phyloP scores from a whole-genome alignment of 2,329 filamentous ascomycete species.

The Pyrenophora graminea region DNA sequence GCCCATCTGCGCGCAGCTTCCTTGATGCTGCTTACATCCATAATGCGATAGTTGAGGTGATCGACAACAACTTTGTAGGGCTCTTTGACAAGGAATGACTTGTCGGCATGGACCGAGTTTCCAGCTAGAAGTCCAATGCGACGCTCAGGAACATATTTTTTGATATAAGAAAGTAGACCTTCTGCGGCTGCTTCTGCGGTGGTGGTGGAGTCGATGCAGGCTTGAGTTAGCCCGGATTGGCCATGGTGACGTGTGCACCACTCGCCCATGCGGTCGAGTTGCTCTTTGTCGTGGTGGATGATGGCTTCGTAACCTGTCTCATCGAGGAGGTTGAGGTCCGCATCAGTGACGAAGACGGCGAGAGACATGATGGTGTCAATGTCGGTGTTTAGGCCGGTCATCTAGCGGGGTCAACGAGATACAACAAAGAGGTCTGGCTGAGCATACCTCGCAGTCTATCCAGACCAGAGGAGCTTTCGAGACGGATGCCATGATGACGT shows the following conservation, averaged over 20 bases:
- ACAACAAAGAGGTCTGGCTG: background rate
- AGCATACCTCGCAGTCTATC: slow-evolving; percentile 74
- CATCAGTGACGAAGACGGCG: slow-evolving; percentile 87
- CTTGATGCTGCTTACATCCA: slow-evolving; percentile 92
- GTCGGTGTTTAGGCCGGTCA: slow-evolving; percentile 83
- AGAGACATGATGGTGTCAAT: slow-evolving; percentile 88
- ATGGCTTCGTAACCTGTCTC: slow-evolving; percentile 76
- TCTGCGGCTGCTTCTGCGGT: slow-evolving; percentile 73
- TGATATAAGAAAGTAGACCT: slow-evolving; percentile 77
- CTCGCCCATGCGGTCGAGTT: slow-evolving; percentile 78
- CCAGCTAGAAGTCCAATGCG: slow-evolving; percentile 78
- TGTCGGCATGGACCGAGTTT: slow-evolving; percentile 91
- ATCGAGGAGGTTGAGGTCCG: slow-evolving; percentile 75
- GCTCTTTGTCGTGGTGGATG: slow-evolving; percentile 71
- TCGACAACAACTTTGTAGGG: slow-evolving; percentile 76
- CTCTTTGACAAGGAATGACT: slow-evolving; percentile 72
- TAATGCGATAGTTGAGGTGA: slow-evolving; percentile 84
- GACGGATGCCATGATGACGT: slow-evolving; percentile 50
- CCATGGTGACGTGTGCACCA: slow-evolving; percentile 87
- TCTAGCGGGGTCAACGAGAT: slow-evolving; percentile 59
- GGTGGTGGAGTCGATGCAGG: slow-evolving; percentile 72
- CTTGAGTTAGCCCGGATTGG: slow-evolving; percentile 77
- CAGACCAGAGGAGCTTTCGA: slow-evolving; percentile 75
- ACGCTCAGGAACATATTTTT: slow-evolving; percentile 68
- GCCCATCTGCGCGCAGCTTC: slow-evolving; percentile 87